Evolutionary conservation across 1,139 yeast species (phyloP).

Genomic region (Blastobotrys serpentis): DNA sequence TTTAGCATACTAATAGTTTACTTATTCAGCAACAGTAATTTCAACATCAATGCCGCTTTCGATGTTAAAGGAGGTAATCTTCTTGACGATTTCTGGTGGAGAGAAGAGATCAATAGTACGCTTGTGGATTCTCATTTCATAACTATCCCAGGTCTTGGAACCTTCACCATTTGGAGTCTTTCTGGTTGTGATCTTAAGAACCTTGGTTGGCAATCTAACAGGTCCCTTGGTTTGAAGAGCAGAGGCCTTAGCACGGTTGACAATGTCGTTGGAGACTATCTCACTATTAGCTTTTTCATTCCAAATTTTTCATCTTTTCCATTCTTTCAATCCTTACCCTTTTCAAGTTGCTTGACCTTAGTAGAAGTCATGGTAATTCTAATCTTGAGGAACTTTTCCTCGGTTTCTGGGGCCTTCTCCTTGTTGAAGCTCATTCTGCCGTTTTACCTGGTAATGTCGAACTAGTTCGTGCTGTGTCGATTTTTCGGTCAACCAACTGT

Average conservation of each 20-base stretch:
- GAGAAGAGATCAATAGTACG: conserved; percentile 98
- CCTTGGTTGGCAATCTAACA: conserved; percentile 99
- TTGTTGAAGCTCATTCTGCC: conserved; percentile 41
- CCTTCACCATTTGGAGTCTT: conserved; percentile 99
- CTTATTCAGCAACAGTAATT: conserved; percentile 45
- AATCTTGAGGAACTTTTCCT: conserved; percentile 90
- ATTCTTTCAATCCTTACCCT: conserved; percentile 45
- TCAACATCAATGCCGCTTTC: conserved; percentile 50
- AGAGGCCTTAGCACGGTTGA: conserved; percentile 81
- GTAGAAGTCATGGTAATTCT: conserved; percentile 99
- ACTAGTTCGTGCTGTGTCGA: conserved; percentile 9
- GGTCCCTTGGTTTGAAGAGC: conserved; percentile 85
- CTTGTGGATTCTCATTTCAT: conserved; percentile 99
- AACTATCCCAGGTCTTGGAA: conserved; percentile 99
- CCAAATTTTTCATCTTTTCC: not conserved
- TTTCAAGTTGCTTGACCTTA: conserved; percentile 98
- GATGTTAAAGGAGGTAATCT: conserved; percentile 90
- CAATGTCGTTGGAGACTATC: conserved; percentile 75
- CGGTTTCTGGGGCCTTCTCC: conserved; percentile 76
- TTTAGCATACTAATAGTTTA: conserved; percentile 8
- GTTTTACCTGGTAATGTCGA: conserved; percentile 14
- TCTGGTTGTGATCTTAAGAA: conserved; percentile 98
- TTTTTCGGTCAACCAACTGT: conserved; percentile 7
- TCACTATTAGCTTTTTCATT: not conserved
- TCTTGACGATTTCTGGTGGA: conserved; percentile 90